Evolutionary conservation across 2,329 filamentous ascomycete species (phyloP), one percentile per base, ranked within the genome.

Genomic region (Fusarium azukiicola): DNA sequence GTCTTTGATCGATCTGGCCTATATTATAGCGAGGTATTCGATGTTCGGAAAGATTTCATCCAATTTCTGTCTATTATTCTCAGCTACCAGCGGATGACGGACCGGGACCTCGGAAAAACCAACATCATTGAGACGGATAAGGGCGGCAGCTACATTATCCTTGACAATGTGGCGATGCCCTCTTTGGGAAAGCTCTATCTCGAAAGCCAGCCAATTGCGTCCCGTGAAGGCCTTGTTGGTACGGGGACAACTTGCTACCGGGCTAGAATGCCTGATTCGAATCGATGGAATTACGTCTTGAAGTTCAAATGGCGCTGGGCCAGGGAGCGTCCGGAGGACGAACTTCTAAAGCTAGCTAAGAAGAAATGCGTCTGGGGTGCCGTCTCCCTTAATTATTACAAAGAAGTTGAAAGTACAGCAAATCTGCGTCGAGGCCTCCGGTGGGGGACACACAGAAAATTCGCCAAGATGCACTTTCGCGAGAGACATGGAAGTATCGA

Each of bases 1-100:
- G 80, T 85, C 52, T 87, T 88, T 80, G 86, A 87, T 79, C 81
- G 86, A 74, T 86, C 85, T 68, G 85, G 87, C 42, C 66, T 84
- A 63, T 87, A 86, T 72, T 83, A 81, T 47, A 83, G 83, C 74
- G 78, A 85, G 11, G 12, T 78, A 61, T 82, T 87, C 56, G 78
- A 87, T 78, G 56, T 86, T 67, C 79, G 61, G 42, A 75, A 83
- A 74, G 80, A 86, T 40, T 82, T 82, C 27, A 36, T 67, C n/a
- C 75, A 78, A 63, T 83, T 87, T 68, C 75, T 86, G 32, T 79
- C 79, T 38, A 70, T 84, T 52, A 71, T 86, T 68, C 76, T 81
- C 46, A 80, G 81, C 78, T 87, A 87, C 77, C 78, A 82, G 70
- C 75, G 42, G 56, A 87, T 86, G 84, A 82, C 81, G 9, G 75